Evolutionary conservation across 2,329 filamentous ascomycete species (phyloP).

Genomic region (Trichoderma guizhouense): DNA sequence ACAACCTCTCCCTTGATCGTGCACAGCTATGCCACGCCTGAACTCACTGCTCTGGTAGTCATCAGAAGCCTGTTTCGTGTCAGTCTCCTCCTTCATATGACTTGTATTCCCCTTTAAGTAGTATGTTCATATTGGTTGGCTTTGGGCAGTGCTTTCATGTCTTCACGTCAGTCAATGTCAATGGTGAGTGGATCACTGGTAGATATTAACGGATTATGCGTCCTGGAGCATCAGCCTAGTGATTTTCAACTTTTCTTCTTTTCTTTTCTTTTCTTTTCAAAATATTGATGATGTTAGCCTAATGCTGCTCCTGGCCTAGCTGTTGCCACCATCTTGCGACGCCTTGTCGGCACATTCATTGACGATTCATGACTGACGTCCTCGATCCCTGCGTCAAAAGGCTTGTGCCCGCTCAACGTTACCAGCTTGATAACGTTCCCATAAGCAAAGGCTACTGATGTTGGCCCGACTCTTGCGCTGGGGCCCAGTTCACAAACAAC

Average conservation of each 20-base stretch:
- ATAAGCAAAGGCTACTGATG: slow-evolving; percentile 66
- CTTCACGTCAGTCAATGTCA: neutral
- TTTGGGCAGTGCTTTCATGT: neutral
- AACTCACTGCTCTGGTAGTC: neutral
- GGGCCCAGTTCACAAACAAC: slow-evolving; percentile 66
- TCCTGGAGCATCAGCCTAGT: neutral
- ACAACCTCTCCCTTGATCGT: neutral
- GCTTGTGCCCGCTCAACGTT: slow-evolving; percentile 58
- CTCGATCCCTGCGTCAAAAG: slow-evolving; percentile 49
- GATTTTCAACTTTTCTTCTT: neutral
- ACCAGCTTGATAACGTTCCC: slow-evolving; percentile 72
- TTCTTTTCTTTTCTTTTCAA: neutral
- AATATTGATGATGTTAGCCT: slow-evolving; percentile 19
- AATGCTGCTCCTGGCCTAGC: slow-evolving; percentile 25
- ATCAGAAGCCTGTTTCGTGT: neutral
- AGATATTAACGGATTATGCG: neutral
- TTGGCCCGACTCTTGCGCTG: slow-evolving; percentile 58
- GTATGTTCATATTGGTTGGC: neutral
- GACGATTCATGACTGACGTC: slow-evolving; percentile 29
- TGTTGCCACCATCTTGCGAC: slow-evolving; percentile 33
- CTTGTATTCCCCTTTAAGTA: neutral
- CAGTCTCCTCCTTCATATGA: neutral
- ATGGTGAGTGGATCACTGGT: neutral
- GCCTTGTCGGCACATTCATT: slow-evolving; percentile 38
- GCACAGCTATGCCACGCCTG: neutral